phyloP scores from a whole-genome alignment of 169 alveolate genomes.

The Plasmodium cynomolgi region DNA sequence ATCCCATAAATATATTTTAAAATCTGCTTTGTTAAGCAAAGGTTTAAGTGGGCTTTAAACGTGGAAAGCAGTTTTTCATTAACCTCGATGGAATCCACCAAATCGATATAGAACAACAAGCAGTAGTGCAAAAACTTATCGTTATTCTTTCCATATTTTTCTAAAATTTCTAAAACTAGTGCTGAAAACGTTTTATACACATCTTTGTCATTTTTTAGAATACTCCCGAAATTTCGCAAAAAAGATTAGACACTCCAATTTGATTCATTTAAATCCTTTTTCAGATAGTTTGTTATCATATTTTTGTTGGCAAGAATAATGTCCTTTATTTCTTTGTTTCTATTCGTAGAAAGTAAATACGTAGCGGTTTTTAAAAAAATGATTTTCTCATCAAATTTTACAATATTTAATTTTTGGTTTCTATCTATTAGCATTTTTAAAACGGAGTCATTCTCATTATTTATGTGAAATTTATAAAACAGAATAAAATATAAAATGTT shows the following conservation, averaged over 20 bases:
- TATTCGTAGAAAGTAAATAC: slow-evolving; percentile 31
- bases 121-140: slow-evolving; percentile 43
- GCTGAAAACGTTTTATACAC: slow-evolving; percentile 38
- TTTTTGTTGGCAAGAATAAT: slow-evolving; percentile 21
- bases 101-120: slow-evolving; percentile 37
- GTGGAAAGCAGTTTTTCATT: slow-evolving; percentile 43
- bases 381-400: slow-evolving; percentile 66
- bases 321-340: slow-evolving; percentile 35
- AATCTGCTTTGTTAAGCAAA: slow-evolving; percentile 56
- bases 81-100: slow-evolving; percentile 19
- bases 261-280: slow-evolving; percentile 75
- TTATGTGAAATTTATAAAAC: slow-evolving; percentile 58
- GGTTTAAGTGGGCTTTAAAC: slow-evolving; percentile 15
- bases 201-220: slow-evolving; percentile 69
- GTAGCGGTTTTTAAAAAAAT: slow-evolving; percentile 37
- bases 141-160: slow-evolving; percentile 67
- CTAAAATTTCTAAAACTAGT: slow-evolving; percentile 46
- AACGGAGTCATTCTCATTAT: slow-evolving; percentile 40
- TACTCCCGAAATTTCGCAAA: neutral
- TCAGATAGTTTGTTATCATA: slow-evolving; percentile 42
- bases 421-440: slow-evolving; percentile 50
- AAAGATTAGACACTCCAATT: slow-evolving; percentile 37
- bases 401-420: slow-evolving; percentile 34
- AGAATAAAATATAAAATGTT: slow-evolving; percentile 38
- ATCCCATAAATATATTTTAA: slow-evolving; percentile 46